Percentiles rank a stretch among this genome's conserved stretches.
These are phyloP conservation scores for Arachis monticola DNA, from an alignment of 331 rosid genomes.

Conservation along the genomic window DNA sequence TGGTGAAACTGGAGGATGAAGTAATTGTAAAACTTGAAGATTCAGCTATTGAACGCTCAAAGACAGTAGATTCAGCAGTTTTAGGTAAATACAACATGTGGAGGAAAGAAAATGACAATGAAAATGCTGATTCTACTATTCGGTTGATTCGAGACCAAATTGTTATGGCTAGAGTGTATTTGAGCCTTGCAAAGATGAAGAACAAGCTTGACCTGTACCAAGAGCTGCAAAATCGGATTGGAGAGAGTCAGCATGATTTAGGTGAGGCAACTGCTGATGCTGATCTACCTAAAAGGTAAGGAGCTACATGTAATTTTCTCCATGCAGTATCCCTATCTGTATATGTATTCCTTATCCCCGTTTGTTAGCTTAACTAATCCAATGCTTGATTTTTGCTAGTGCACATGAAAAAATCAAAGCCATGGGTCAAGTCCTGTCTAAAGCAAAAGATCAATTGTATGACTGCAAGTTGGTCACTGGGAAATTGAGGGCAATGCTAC, in stretches of 20 bases:
- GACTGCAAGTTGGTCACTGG: constrained; percentile 89
- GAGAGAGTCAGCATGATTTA: constrained; percentile 77
- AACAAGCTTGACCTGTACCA: constrained; percentile 56
- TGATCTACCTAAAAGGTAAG: constrained; percentile 71
- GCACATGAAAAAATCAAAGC: constrained; percentile 74
- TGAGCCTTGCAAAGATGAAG: constrained; percentile 85
- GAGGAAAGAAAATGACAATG: constrained; percentile 94
- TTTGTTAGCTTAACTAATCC: constrained; percentile 22
- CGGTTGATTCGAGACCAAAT: constrained; percentile 95
- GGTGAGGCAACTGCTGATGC: constrained; percentile 88
- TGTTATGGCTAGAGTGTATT: constrained; percentile 89
- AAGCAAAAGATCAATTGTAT: constrained; percentile 83
- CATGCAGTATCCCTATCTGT: neutral
- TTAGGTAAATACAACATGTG: constrained; percentile 94
- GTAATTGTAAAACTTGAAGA: constrained; percentile 74
- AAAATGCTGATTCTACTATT: constrained; percentile 73
- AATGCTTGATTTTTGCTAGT: constrained; percentile 50
- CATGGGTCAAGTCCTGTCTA: constrained; percentile 83
- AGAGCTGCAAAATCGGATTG: constrained; percentile 61
- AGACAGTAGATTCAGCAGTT: constrained; percentile 86
- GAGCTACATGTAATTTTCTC: constrained; percentile 28
- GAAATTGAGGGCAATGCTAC: constrained; percentile 95
- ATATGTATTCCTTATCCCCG: constrained; percentile 22
- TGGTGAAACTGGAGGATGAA: constrained; percentile 69
- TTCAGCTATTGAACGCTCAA: constrained; percentile 82